Conservation (phyloP, 208 protist genomes). For the Angomonas desouzai region DNA sequence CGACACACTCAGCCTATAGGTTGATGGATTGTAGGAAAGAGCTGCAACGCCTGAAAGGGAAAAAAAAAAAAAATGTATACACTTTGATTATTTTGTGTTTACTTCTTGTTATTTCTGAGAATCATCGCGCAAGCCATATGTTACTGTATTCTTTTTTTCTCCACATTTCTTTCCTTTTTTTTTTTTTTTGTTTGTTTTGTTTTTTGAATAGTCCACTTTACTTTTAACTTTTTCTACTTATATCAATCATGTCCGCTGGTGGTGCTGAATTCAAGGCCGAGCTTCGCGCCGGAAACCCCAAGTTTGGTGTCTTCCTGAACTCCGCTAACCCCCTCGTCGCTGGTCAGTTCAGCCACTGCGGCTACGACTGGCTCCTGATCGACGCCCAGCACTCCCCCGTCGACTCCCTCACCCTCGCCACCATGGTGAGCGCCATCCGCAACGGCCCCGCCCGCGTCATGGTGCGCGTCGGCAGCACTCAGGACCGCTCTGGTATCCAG, state of each 20-base stretch:
- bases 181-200: not conserved
- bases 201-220: conserved; percentile 6
- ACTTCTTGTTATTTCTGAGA: conserved; percentile 11
- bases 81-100: not conserved
- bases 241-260: conserved; percentile 40
- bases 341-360: conserved; percentile 78
- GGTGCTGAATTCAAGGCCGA: conserved; percentile 78
- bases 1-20: conserved; percentile 56
- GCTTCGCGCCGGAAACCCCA: conserved; percentile 71
- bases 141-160: too few relatives aligned
- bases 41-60: too few relatives aligned
- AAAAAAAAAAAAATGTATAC: conserved; percentile 10
- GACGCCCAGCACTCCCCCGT: conserved; percentile 73
- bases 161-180: conserved; percentile 11
- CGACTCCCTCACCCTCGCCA: conserved; percentile 44
- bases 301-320: conserved; percentile 82
- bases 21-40: too few relatives aligned
- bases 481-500: conserved; percentile 75
- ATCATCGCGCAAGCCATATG: too few relatives aligned
- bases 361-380: conserved; percentile 82
- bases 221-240: conserved; percentile 2
- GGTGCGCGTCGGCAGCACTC: conserved; percentile 70
- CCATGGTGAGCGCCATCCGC: conserved; percentile 68
- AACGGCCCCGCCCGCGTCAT: conserved; percentile 55
- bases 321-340: conserved; percentile 59